Conservation (phyloP, 2,329 filamentous ascomycete genomes). For the Plenodomus biglobosus region DNA sequence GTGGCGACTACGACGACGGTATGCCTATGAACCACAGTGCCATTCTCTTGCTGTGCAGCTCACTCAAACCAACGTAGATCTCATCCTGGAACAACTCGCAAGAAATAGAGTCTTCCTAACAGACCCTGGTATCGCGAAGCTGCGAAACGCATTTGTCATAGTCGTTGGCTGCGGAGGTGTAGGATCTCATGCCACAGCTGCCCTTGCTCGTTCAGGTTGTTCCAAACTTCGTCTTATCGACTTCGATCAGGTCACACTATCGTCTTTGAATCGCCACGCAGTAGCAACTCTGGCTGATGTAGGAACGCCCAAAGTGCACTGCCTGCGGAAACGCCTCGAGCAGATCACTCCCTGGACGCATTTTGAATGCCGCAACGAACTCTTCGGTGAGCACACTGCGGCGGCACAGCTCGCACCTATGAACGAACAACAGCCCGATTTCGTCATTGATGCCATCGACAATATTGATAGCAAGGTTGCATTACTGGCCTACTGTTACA, state of each 20-base stretch:
- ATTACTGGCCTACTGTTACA: slow-evolving; percentile 82
- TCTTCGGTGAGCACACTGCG: slow-evolving; percentile 72
- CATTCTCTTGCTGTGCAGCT: background rate
- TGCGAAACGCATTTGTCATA: slow-evolving; percentile 80
- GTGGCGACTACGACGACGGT: slow-evolving; percentile 67
- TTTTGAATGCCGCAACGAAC: slow-evolving; percentile 82
- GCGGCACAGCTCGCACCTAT: slow-evolving; percentile 68
- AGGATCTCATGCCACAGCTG: slow-evolving; percentile 84
- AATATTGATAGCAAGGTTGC: slow-evolving; percentile 97
- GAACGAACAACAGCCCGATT: slow-evolving; percentile 71
- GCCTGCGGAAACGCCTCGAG: slow-evolving; percentile 75
- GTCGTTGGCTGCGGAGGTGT: slow-evolving; percentile 94
- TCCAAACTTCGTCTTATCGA: slow-evolving; percentile 87
- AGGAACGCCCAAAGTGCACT: slow-evolving; percentile 87
- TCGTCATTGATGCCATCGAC: slow-evolving; percentile 95
- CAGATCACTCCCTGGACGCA: slow-evolving; percentile 89
- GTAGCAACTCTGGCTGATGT: slow-evolving; percentile 93
- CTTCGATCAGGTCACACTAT: slow-evolving; percentile 96
- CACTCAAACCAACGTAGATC: slow-evolving; percentile 54
- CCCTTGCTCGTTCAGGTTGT: slow-evolving; percentile 85
- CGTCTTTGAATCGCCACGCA: slow-evolving; percentile 92
- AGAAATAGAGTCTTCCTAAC: slow-evolving; percentile 90
- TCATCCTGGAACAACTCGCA: slow-evolving; percentile 92
- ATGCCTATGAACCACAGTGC: background rate
- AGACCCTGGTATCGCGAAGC: slow-evolving; percentile 74